Evolutionary conservation across 345 rosid species (phyloP).

Genomic region (Boechera retrofracta): DNA sequence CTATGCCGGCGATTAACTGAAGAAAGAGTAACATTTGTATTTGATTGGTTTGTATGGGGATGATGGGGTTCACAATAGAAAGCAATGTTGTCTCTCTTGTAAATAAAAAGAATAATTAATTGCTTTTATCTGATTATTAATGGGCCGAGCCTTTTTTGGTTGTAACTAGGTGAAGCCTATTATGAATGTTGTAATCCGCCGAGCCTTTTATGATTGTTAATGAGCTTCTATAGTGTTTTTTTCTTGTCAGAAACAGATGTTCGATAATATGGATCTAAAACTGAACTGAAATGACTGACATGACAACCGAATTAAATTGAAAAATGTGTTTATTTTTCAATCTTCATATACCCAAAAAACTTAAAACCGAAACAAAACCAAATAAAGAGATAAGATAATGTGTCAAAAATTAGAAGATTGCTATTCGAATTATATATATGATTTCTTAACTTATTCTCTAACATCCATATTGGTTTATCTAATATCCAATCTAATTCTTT

Average conservation of each 20-base stretch:
- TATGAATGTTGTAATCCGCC: not conserved
- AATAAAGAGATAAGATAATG: not conserved
- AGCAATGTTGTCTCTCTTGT: slow-evolving; percentile 24
- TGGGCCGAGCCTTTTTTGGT: slow-evolving; percentile 7
- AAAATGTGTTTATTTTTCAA: not conserved
- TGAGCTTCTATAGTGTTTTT: not conserved
- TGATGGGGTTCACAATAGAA: slow-evolving; percentile 3
- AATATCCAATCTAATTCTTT: too few relatives aligned
- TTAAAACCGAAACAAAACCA: not conserved
- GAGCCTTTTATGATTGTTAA: slow-evolving; percentile 11
- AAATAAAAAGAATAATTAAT: slow-evolving; percentile 18
- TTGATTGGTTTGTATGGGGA: slow-evolving; percentile 4
- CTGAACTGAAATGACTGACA: not conserved
- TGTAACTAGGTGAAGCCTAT: slow-evolving; percentile 17
- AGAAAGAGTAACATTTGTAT: slow-evolving; percentile 16
- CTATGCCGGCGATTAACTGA: slow-evolving; percentile 36
- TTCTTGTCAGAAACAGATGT: not conserved
- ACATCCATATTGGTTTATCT: too few relatives aligned
- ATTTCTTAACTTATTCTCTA: too few relatives aligned
- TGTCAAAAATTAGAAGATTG: too few relatives aligned
- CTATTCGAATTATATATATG: too few relatives aligned
- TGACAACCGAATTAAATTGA: not conserved
- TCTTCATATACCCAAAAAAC: not conserved
- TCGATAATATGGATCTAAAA: not conserved
- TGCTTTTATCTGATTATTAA: slow-evolving; percentile 19